Conservation (phyloP, 2,329 filamentous ascomycete species). For the Huntiella abstrusa region DNA sequence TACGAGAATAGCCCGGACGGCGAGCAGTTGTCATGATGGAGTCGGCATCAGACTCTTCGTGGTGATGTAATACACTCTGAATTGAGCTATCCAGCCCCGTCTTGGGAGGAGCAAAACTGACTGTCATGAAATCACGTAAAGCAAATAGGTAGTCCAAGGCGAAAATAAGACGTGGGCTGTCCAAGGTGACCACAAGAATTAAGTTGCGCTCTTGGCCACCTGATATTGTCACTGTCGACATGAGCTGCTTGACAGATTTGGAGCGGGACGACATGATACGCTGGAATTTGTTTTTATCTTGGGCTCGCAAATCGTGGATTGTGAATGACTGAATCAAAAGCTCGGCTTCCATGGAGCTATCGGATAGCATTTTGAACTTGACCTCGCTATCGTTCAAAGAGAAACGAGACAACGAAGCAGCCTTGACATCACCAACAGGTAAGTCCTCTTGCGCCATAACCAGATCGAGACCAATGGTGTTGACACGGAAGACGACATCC, state of each 20-base stretch:
- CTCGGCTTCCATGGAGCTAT: slow-evolving; percentile 81
- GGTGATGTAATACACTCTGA: slow-evolving; percentile 31
- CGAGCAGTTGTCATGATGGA: slow-evolving; percentile 21
- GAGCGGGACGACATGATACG: slow-evolving; percentile 98
- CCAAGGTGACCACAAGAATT: slow-evolving; percentile 81
- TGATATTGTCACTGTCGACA: slow-evolving; percentile 90
- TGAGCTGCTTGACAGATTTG: slow-evolving; percentile 88
- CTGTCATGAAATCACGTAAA: slow-evolving; percentile 62
- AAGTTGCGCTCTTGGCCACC: slow-evolving; percentile 54
- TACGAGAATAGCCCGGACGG: background rate
- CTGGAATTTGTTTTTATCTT: slow-evolving; percentile 84
- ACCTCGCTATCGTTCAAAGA: slow-evolving; percentile 82
- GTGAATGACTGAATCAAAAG: slow-evolving; percentile 87
- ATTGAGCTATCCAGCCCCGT: slow-evolving; percentile 36
- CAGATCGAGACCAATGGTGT: slow-evolving; percentile 74
- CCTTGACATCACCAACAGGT: slow-evolving; percentile 60
- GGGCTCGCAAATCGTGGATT: slow-evolving; percentile 75
- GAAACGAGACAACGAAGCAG: slow-evolving; percentile 78
- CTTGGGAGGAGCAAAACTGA: slow-evolving; percentile 44
- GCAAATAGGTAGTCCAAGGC: slow-evolving; percentile 91
- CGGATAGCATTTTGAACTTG: slow-evolving; percentile 83
- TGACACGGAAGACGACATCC: slow-evolving; percentile 76
- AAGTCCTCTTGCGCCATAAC: slow-evolving; percentile 56
- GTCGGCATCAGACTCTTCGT: slow-evolving; percentile 35
- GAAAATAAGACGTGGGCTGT: slow-evolving; percentile 87